These are phyloP conservation scores for Pichia scutulata DNA, from an alignment of 805 yeast genomes.

Conservation along the genomic window DNA sequence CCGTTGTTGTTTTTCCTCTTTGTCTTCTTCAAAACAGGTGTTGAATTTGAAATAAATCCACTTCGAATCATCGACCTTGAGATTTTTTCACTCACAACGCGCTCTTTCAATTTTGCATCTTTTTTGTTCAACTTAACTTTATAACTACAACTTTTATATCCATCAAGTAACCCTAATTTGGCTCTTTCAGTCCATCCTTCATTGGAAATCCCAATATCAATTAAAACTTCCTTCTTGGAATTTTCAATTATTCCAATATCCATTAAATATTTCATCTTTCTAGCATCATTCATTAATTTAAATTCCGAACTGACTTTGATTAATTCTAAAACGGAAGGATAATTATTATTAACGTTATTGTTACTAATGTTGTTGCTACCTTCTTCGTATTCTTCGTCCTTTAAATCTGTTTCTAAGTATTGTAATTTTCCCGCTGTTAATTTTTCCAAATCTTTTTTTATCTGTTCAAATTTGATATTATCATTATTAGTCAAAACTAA, in stretches of 20 bases:
- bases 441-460: constrained; percentile 4
- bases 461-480: constrained; percentile 3
- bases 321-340: not conserved
- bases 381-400: not conserved
- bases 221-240: not conserved
- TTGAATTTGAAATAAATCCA: not conserved
- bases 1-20: too few species aligned
- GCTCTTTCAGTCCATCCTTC: constrained; percentile 8
- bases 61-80: not conserved
- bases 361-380: not conserved
- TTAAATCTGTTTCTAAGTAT: constrained; percentile 9
- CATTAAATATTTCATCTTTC: constrained; percentile 5
- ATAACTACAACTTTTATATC: not conserved
- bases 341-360: not conserved
- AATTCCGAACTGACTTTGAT: constrained; percentile 4
- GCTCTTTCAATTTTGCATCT: not conserved
- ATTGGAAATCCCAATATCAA: constrained; percentile 8
- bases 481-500: constrained; percentile 7
- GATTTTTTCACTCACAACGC: not conserved
- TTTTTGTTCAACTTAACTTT: not conserved
- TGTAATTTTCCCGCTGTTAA: constrained; percentile 6
- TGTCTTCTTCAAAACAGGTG: not conserved
- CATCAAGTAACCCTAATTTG: not conserved
- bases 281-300: constrained; percentile 8
- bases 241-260: not conserved